Evolutionary conservation across 805 yeast species (phyloP).

Genomic region (Cyberlindnera meyerae): DNA sequence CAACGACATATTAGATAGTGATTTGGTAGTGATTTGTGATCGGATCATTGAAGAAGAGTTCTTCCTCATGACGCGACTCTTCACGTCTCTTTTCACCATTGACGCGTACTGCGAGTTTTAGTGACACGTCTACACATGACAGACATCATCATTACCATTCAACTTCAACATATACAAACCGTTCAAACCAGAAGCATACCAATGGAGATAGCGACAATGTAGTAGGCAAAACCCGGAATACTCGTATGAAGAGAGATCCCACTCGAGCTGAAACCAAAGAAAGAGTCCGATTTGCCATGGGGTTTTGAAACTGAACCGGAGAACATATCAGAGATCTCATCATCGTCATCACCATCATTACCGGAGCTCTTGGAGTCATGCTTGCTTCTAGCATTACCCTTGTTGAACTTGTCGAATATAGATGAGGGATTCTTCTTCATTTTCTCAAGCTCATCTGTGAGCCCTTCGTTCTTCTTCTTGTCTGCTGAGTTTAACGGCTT

Average conservation of each 20-base stretch:
- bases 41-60: too few species aligned
- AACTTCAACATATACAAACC: not conserved
- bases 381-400: not conserved
- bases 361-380: too few species aligned
- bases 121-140: not conserved
- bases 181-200: constrained; percentile 1
- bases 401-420: constrained; percentile 2
- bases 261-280: constrained; percentile 7
- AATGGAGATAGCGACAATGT: not conserved
- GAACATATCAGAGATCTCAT: not conserved
- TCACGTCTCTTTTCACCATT: not conserved
- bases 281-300: not conserved
- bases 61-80: not conserved
- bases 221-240: not conserved
- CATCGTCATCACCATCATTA: not conserved
- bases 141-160: not conserved
- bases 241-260: not conserved
- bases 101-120: not conserved
- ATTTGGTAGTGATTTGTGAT: not conserved
- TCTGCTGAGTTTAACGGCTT: not conserved
- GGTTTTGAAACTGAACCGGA: not conserved
- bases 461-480: not conserved
- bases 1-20: constrained; percentile 58
- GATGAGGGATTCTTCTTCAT: constrained; percentile 14
- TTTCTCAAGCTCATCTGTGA: constrained; percentile 2